Evolutionary conservation across 306 rosid genomes (phyloP).

Genomic region (Hippophae rhamnoides): DNA sequence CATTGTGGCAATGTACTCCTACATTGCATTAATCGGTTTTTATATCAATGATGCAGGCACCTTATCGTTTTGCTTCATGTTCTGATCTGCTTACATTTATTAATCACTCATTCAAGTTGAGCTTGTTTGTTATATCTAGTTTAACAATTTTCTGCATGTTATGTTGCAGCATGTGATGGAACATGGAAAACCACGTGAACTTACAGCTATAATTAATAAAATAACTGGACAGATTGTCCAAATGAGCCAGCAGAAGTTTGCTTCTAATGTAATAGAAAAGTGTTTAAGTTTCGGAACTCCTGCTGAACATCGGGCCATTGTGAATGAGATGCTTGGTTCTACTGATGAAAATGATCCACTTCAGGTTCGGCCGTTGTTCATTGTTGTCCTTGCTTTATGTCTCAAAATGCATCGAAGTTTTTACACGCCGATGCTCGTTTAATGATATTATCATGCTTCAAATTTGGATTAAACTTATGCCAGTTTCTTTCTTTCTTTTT

Average conservation of each 20-base stretch:
- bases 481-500: not conserved
- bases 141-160: not conserved
- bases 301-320: slow-evolving; percentile 65
- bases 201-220: slow-evolving; percentile 67
- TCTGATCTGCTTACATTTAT: not conserved
- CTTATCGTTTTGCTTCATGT: too few species aligned
- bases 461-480: not conserved
- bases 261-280: slow-evolving; percentile 88
- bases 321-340: slow-evolving; percentile 87
- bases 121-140: slow-evolving; percentile 1
- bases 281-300: slow-evolving; percentile 74
- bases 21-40: too few species aligned
- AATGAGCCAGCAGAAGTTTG: slow-evolving; percentile 99
- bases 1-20: too few species aligned
- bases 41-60: too few species aligned
- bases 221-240: slow-evolving; percentile 79
- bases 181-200: slow-evolving; percentile 81
- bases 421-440: not conserved
- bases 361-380: slow-evolving; percentile 50
- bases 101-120: not conserved
- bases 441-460: not conserved
- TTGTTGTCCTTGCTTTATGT: slow-evolving; percentile 8
- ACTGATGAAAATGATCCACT: slow-evolving; percentile 96
- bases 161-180: slow-evolving; percentile 71
- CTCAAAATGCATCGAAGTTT: not conserved